Conservation (phyloP, 495 filamentous ascomycete genomes). For the Xylaria nigripes region DNA sequence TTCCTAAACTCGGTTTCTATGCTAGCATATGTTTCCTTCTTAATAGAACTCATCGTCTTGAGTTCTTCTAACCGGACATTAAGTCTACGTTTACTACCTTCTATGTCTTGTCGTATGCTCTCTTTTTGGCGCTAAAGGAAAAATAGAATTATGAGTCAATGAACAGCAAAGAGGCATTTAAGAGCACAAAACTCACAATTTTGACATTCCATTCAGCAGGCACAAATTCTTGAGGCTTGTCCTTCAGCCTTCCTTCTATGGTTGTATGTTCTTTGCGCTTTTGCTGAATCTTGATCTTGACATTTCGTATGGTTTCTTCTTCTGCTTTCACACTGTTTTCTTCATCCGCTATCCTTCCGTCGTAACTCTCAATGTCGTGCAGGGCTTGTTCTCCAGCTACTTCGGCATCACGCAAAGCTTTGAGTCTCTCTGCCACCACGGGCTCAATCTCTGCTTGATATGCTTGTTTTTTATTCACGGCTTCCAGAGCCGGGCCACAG, state of each 20-base stretch:
- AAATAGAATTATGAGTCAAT: background rate
- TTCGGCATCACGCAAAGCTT: constrained; percentile 45
- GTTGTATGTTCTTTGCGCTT: constrained; percentile 36
- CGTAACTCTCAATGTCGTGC: constrained; percentile 42
- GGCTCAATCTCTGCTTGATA: constrained; percentile 44
- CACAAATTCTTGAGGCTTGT: constrained; percentile 41
- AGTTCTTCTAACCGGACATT: constrained; percentile 26
- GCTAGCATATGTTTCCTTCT: constrained; percentile 15
- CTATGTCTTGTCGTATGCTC: constrained; percentile 37
- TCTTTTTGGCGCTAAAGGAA: constrained; percentile 38
- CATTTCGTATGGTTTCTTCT: constrained; percentile 37
- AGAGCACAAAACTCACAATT: constrained; percentile 36
- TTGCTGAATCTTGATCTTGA: constrained; percentile 43
- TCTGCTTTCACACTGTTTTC: constrained; percentile 51
- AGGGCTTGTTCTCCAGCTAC: constrained; percentile 41
- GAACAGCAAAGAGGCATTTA: background rate
- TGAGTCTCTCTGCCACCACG: constrained; percentile 46
- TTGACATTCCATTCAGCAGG: constrained; percentile 44
- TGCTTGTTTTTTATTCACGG: constrained; percentile 55
- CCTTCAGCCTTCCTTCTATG: constrained; percentile 36
- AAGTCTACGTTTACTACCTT: constrained; percentile 28
- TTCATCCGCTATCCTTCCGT: constrained; percentile 49
- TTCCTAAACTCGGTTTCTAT: constrained; percentile 44
- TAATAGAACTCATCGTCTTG: constrained; percentile 15
- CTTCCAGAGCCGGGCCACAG: constrained; percentile 57